Percentiles rank a stretch among this genome's conserved stretches.
These are phyloP conservation scores for Pleurotus ostreatus DNA, from an alignment of 768 basidiomycete species.

Conservation along the genomic window DNA sequence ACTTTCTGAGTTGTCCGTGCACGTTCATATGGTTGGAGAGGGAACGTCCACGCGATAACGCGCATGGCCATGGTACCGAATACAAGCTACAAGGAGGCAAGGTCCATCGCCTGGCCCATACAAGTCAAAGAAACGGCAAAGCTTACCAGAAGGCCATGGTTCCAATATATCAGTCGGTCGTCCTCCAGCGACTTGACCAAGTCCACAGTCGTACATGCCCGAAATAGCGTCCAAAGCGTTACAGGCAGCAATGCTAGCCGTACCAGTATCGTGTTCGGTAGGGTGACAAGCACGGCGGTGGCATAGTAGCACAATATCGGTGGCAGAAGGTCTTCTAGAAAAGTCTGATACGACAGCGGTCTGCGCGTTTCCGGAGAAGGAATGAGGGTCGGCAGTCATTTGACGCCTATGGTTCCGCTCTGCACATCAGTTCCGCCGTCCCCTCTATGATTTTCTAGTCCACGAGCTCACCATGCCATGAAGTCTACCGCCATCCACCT, in stretches of 20 bases:
- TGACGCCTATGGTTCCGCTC: background rate
- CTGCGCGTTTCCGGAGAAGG: slow-evolving; percentile 26
- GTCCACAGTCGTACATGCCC: slow-evolving; percentile 40
- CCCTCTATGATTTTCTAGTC: slow-evolving; percentile 8
- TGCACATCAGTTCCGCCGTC: background rate
- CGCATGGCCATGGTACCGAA: slow-evolving; percentile 33
- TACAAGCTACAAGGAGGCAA: slow-evolving; percentile 26
- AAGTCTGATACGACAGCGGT: slow-evolving; percentile 29
- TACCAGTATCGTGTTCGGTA: slow-evolving; percentile 37
- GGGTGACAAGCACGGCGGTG: slow-evolving; percentile 49
- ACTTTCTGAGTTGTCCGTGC: background rate
- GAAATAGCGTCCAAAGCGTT: slow-evolving; percentile 39
- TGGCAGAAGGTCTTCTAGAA: slow-evolving; percentile 35
- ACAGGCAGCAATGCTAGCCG: slow-evolving; percentile 47
- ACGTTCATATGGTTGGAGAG: slow-evolving; percentile 25
- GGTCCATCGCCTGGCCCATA: background rate
- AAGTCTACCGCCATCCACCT: slow-evolving; percentile 8
- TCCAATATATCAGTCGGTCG: slow-evolving; percentile 34
- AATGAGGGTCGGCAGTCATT: slow-evolving; percentile 18
- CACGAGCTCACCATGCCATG: slow-evolving; percentile 10
- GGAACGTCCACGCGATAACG: slow-evolving; percentile 36
- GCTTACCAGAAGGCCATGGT: slow-evolving; percentile 44
- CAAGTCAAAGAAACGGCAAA: background rate
- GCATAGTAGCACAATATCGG: slow-evolving; percentile 41
- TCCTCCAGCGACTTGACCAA: slow-evolving; percentile 28